Conservation (phyloP, 345 rosid species). For the Salix dunnii region DNA sequence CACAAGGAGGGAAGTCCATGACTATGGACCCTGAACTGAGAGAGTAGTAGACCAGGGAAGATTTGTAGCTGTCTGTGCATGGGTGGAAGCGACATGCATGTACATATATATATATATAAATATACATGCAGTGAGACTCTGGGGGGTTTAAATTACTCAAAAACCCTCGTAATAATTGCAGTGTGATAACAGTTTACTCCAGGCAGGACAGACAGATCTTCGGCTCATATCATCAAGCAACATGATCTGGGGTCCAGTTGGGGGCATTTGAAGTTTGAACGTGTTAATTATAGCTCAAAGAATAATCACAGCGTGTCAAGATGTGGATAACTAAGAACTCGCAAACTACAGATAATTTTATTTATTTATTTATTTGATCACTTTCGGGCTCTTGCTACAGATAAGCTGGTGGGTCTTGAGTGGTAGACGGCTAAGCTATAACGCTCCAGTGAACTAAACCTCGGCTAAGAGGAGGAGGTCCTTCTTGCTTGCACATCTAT, state of each 20-base stretch:
- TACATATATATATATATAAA: conserved; percentile 12
- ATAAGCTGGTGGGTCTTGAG: background rate
- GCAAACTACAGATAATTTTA: background rate
- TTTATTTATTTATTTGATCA: too few species aligned
- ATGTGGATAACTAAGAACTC: background rate
- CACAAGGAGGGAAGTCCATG: conserved; percentile 42
- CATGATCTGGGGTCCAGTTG: background rate
- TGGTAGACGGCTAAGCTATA: background rate
- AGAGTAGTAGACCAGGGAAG: background rate
- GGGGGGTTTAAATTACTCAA: conserved; percentile 18
- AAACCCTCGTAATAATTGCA: conserved; percentile 26
- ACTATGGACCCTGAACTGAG: background rate
- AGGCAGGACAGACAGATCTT: background rate
- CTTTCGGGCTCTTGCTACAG: background rate
- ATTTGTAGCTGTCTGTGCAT: conserved; percentile 3
- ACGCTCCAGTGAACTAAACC: background rate
- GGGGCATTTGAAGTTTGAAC: conserved; percentile 1
- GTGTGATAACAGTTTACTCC: background rate
- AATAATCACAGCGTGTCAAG: background rate
- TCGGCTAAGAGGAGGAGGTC: too few species aligned
- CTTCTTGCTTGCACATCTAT: too few species aligned
- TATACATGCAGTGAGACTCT: too few species aligned
- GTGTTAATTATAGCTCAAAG: background rate
- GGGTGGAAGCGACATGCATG: background rate
- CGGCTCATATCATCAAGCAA: background rate